These are phyloP conservation scores for Phialocephala subalpina DNA, from an alignment of 2,329 filamentous ascomycete species.

Conservation along the genomic window DNA sequence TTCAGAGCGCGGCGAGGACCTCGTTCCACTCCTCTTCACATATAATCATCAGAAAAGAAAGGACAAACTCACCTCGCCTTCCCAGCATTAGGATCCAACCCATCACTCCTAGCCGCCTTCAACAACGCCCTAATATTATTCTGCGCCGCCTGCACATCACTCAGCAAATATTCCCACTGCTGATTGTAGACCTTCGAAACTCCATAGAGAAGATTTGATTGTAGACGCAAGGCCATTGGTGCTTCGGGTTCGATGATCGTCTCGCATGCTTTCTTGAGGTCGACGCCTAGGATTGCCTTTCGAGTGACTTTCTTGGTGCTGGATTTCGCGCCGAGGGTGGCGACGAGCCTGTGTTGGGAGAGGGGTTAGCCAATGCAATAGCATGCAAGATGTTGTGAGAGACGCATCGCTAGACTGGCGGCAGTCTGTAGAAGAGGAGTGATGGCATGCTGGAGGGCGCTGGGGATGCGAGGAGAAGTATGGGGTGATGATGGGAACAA, in stretches of 20 bases:
- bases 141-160: constrained; percentile 79
- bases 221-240: constrained; percentile 88
- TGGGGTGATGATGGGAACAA: too few relatives aligned
- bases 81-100: constrained; percentile 74
- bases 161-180: constrained; percentile 86
- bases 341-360: constrained; percentile 74
- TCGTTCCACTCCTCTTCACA: too few relatives aligned
- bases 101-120: constrained; percentile 62
- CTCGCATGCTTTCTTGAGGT: constrained; percentile 85
- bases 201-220: constrained; percentile 87
- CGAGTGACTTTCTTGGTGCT: constrained; percentile 77
- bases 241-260: constrained; percentile 88
- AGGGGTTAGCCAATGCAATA: constrained; percentile 3
- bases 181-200: constrained; percentile 86
- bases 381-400: background rate
- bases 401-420: too few relatives aligned
- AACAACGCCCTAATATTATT: constrained; percentile 76
- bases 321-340: constrained; percentile 81
- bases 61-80: constrained; percentile 69
- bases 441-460: background rate
- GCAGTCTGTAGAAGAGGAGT: background rate
- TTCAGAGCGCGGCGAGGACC: too few relatives aligned
- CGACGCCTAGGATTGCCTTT: constrained; percentile 87
- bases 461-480: too few relatives aligned
- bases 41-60: background rate